phyloP scores from a whole-genome alignment of 768 basidiomycete species.

The Chlorophyllum brunneum region DNA sequence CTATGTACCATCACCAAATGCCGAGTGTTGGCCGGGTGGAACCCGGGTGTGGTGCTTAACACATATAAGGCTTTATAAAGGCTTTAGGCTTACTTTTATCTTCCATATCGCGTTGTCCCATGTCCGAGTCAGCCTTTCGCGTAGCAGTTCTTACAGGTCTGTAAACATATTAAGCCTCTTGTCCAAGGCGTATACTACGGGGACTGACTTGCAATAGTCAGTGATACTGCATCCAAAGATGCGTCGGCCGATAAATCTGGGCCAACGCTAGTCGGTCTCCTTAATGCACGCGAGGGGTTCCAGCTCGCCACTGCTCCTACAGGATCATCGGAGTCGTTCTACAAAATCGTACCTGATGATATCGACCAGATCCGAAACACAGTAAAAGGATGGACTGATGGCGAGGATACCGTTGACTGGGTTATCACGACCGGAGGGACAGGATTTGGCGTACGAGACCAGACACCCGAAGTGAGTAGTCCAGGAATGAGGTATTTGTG shows the following conservation, averaged over 20 bases:
- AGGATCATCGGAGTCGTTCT: conserved; percentile 22
- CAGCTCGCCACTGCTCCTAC: conserved; percentile 6
- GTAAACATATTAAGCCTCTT: background rate
- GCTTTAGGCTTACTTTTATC: no score
- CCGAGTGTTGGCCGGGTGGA: no score
- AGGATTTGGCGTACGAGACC: conserved; percentile 77
- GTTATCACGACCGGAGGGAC: conserved; percentile 86
- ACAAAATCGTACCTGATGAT: conserved; percentile 66
- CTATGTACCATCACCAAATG: no score
- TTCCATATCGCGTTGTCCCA: background rate
- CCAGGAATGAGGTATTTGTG: background rate
- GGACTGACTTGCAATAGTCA: no score
- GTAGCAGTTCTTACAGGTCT: conserved; percentile 21
- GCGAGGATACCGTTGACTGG: conserved; percentile 52
- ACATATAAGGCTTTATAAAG: no score
- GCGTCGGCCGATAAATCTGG: conserved; percentile 60
- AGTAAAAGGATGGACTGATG: conserved; percentile 43
- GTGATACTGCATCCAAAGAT: conserved; percentile 61
- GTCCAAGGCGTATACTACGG: no score
- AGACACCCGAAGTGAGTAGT: conserved; percentile 71
- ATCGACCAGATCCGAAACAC: conserved; percentile 41
- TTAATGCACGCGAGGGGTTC: conserved; percentile 26
- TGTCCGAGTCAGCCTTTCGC: conserved; percentile 9
- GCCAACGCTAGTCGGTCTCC: conserved; percentile 51
- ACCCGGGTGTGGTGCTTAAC: no score